Evolutionary conservation across 805 yeast genomes (phyloP), one percentile per base, ranked within the genome.

Genomic region (Metschnikowia picachoensis): DNA sequence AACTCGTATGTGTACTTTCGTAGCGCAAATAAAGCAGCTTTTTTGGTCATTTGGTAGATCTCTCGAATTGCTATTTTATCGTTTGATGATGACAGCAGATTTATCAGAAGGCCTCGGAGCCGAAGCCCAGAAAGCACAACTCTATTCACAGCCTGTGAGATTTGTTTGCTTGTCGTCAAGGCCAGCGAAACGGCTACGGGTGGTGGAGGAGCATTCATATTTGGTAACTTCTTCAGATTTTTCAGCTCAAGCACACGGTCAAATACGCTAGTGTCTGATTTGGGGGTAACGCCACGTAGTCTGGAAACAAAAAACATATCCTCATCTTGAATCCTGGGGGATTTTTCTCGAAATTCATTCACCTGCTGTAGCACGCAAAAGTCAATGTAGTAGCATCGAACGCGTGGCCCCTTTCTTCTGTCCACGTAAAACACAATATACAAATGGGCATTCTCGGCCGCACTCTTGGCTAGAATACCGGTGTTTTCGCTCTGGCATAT

Each of bases 121-220:
- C 77, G 59, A 16, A 72, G 57, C 8, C 76, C 77, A 14, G 74
- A 68, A n/a, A 66, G 57, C 13, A 70, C 62, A 9, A 70, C 52
- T 47, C 67, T 65, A 44, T 58, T 62, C 25, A 70, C 54, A 12
- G 67, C 65, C 47, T 57, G 66, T 39, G 64, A 57, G 32, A 67
- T 56, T 40, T 70, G 71, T 27, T 65, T 71, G 20, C 55, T 53
- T 32, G 63, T 57, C 11, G 53, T 57, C 10, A 59, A 48, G 2
- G 62, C 57, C 17, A 56, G 41, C 4, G 47, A 39, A 37, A 48
- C 44, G 3, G 42, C 35, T 30, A 36, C 43, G 32, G 29, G 45
- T 20, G 44, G 36, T n/a, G 25, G 54, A 14, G 51, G 49, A 7
- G 42, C 35, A 13, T 43, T 25, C 12, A 37, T 28, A 13, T 25